These are phyloP conservation scores for Abrus precatorius DNA, from an alignment of 306 rosid species.

Conservation along the genomic window DNA sequence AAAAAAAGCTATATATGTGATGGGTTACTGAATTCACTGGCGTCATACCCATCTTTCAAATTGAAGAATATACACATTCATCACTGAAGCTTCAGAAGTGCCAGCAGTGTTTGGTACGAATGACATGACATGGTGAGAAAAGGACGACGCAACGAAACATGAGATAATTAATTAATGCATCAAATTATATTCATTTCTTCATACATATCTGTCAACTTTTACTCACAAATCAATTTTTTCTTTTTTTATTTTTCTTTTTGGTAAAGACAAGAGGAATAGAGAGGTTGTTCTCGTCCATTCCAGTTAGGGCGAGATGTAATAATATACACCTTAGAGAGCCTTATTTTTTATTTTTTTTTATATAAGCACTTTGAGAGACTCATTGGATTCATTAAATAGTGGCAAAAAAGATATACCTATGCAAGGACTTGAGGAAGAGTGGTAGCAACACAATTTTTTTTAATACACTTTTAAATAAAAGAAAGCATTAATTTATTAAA, in stretches of 20 bases:
- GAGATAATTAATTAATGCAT: too few relatives aligned
- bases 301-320: background rate
- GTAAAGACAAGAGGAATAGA: background rate
- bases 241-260: too few relatives aligned
- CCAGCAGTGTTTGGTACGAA: too few relatives aligned
- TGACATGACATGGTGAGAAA: too few relatives aligned
- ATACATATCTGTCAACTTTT: background rate
- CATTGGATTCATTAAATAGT: constrained; percentile 10
- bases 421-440: background rate
- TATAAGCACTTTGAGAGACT: background rate
- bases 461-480: too few relatives aligned
- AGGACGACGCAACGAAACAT: too few relatives aligned
- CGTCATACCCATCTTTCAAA: background rate
- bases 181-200: background rate
- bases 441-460: too few relatives aligned
- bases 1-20: background rate
- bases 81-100: background rate
- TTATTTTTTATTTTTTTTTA: too few relatives aligned
- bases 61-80: background rate
- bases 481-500: too few relatives aligned
- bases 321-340: background rate
- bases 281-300: background rate
- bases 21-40: constrained; percentile 20
- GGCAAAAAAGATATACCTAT: background rate
- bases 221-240: background rate